phyloP scores from a whole-genome alignment of 2,329 filamentous ascomycete genomes.

The Anthostomella pinea region DNA sequence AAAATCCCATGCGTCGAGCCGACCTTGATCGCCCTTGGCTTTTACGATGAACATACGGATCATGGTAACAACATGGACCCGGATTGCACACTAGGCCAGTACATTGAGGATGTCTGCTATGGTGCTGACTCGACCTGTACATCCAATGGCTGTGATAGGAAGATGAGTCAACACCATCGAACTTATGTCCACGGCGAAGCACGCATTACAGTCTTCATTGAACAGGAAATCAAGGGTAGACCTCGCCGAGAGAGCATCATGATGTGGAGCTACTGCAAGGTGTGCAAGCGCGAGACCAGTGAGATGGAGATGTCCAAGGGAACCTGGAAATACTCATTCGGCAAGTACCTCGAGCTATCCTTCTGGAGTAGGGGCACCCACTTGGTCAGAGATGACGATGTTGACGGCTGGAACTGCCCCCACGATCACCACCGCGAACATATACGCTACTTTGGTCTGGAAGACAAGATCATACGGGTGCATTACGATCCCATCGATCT shows the following conservation, averaged over 20 bases:
- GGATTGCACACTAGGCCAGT: constrained; percentile 91
- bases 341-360: constrained; percentile 94
- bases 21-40: constrained; percentile 83
- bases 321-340: constrained; percentile 98
- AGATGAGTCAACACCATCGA: constrained; percentile 88
- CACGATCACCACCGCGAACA: constrained; percentile 94
- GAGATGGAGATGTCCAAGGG: constrained; percentile 88
- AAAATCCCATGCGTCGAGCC: constrained; percentile 92
- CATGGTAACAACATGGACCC: constrained; percentile 64
- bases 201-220: constrained; percentile 86
- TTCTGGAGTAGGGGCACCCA: constrained; percentile 90
- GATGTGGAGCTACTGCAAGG: constrained; percentile 97
- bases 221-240: constrained; percentile 56
- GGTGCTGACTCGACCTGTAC: constrained; percentile 74
- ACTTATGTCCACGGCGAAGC: constrained; percentile 97
- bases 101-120: constrained; percentile 85
- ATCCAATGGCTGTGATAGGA: constrained; percentile 80
- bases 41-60: constrained; percentile 85
- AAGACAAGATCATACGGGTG: constrained; percentile 80
- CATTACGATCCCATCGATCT: constrained; percentile 92
- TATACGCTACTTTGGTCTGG: constrained; percentile 86
- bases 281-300: constrained; percentile 86
- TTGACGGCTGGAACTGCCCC: constrained; percentile 54
- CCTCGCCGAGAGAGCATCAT: constrained; percentile 64
- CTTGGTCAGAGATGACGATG: constrained; percentile 61